These are phyloP conservation scores for Pseudozyma sp. DNA, from an alignment of 1,284 basidiomycete genomes.

Conservation along the genomic window DNA sequence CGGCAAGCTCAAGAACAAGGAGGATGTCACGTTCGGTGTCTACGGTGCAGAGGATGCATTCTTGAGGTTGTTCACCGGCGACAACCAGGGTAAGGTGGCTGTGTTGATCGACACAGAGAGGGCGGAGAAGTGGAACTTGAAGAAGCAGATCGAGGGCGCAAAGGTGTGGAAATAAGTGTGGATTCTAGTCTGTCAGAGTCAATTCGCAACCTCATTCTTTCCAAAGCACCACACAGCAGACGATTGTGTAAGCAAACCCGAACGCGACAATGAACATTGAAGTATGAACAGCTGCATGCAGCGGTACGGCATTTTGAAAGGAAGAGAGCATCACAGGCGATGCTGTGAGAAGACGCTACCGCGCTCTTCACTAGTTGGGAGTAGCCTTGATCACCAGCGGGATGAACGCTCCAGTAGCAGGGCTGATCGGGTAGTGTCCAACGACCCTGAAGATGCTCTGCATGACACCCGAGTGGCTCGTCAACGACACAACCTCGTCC, in stretches of 20 bases:
- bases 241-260: too few relatives aligned
- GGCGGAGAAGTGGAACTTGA: conserved; percentile 47
- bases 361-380: conserved; percentile 21
- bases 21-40: conserved; percentile 51
- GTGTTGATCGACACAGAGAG: conserved; percentile 49
- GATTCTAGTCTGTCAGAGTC: background rate
- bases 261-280: too few relatives aligned
- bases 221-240: too few relatives aligned
- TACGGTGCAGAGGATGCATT: conserved; percentile 51
- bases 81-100: conserved; percentile 47
- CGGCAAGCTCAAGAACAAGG: conserved; percentile 45
- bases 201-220: background rate
- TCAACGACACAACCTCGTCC: conserved; percentile 42
- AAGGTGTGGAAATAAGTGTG: conserved; percentile 42
- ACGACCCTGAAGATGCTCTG: conserved; percentile 40
- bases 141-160: conserved; percentile 19
- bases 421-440: conserved; percentile 39
- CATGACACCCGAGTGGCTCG: conserved; percentile 54
- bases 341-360: too few relatives aligned
- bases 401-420: conserved; percentile 44
- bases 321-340: too few relatives aligned
- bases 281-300: too few relatives aligned
- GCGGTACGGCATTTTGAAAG: too few relatives aligned
- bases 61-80: conserved; percentile 43
- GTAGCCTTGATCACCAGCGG: conserved; percentile 55